A percentile compares a stretch with the other conserved stretches of the same genome.
Evolutionary conservation across 192 early-diverging fungal genomes (phyloP).

Genomic region (Podila minutissima): DNA sequence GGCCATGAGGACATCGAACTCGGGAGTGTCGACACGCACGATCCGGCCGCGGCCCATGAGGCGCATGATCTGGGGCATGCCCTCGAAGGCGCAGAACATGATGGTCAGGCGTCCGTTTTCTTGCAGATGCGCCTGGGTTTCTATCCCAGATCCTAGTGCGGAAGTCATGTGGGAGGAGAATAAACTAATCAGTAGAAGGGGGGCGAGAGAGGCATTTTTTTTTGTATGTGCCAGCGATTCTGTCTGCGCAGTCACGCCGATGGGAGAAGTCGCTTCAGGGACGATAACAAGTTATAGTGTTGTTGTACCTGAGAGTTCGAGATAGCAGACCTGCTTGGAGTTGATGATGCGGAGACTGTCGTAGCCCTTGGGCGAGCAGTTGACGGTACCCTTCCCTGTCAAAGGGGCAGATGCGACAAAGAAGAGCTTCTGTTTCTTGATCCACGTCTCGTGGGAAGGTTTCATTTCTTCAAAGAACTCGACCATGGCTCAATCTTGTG

Average conservation of each 20-base stretch:
- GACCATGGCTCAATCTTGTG: constrained; percentile 42
- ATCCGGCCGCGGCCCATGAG: constrained; percentile 66
- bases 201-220: too few relatives aligned
- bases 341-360: constrained; percentile 61
- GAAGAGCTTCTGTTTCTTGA: constrained; percentile 65
- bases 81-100: constrained; percentile 75
- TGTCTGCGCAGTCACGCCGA: too few relatives aligned
- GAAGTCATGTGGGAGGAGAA: neutral
- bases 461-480: constrained; percentile 57
- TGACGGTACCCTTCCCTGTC: constrained; percentile 60
- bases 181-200: neutral
- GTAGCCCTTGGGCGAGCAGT: constrained; percentile 70
- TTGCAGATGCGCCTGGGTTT: constrained; percentile 71
- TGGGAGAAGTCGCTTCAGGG: too few relatives aligned
- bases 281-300: too few relatives aligned
- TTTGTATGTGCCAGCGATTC: too few relatives aligned
- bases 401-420: constrained; percentile 69
- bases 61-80: constrained; percentile 69
- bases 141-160: constrained; percentile 53
- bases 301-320: constrained; percentile 52
- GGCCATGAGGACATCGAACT: constrained; percentile 57
- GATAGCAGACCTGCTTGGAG: constrained; percentile 48
- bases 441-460: constrained; percentile 58
- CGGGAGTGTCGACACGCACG: constrained; percentile 52
- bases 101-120: constrained; percentile 73